phyloP scores from a whole-genome alignment of 306 rosid species.

The Castanospermum australe region DNA sequence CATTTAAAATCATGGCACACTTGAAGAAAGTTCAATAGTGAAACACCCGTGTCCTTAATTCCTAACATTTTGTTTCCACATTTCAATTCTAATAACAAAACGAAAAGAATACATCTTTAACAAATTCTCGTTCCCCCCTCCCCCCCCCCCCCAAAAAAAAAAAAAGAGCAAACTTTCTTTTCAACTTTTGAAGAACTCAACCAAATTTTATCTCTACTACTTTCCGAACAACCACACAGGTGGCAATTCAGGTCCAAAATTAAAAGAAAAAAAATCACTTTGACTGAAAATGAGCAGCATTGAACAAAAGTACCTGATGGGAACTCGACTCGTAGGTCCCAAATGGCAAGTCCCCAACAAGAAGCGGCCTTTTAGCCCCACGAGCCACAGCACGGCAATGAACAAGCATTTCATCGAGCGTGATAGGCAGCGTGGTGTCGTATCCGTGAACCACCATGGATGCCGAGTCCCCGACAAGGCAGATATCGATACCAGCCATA shows the following conservation, averaged over 20 bases:
- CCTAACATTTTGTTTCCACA: not conserved
- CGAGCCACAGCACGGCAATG: constrained; percentile 89
- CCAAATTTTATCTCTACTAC: not conserved
- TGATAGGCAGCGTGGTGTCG: constrained; percentile 77
- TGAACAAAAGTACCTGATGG: constrained; percentile 45
- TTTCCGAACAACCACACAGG: constrained; percentile 22
- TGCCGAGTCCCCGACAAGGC: constrained; percentile 88
- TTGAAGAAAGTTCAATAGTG: not conserved
- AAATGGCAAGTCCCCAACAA: constrained; percentile 85
- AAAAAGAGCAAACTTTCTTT: not conserved
- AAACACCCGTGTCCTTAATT: not conserved
- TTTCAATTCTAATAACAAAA: not conserved
- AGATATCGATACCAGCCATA: constrained; percentile 61
- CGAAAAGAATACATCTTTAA: not conserved
- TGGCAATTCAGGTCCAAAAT: not conserved
- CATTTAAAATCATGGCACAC: constrained; percentile 22
- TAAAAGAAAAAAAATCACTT: not conserved
- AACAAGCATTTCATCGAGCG: constrained; percentile 71
- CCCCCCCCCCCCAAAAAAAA: not conserved
- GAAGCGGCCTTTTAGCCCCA: constrained; percentile 75
- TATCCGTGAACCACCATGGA: constrained; percentile 97
- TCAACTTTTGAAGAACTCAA: not conserved
- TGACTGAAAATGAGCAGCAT: not conserved
- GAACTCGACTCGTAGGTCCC: constrained; percentile 76
- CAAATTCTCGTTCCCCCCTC: not conserved